phyloP scores from a whole-genome alignment of 108 stramenopile species.

The Fistulifera solaris region DNA sequence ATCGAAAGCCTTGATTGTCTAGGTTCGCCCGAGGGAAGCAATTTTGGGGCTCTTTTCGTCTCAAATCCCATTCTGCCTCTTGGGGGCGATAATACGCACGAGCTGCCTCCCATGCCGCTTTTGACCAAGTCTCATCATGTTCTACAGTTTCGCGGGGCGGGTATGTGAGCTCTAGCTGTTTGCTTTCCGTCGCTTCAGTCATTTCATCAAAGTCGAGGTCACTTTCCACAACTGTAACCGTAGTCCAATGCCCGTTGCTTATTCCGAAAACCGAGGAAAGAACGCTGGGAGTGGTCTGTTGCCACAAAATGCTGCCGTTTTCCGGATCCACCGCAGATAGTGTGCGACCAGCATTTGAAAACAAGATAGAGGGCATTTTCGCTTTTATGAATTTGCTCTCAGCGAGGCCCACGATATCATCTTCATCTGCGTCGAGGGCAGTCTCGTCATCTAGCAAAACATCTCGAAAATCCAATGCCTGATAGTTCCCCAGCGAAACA shows the following conservation, averaged over 20 bases:
- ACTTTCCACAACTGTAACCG: constrained; percentile 40
- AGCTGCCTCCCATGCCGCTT: not conserved
- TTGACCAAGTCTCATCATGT: not conserved
- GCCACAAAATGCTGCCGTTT: constrained; percentile 37
- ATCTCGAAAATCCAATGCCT: constrained; percentile 56
- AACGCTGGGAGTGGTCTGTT: constrained; percentile 38
- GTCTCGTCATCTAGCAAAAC: constrained; percentile 11
- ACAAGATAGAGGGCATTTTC: constrained; percentile 43
- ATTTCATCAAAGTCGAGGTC: constrained; percentile 1
- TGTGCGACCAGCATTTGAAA: constrained; percentile 60
- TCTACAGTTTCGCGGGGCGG: not conserved
- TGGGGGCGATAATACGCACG: constrained; percentile 3
- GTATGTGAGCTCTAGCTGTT: constrained; percentile 1
- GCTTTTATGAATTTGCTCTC: not conserved
- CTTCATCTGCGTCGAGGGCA: constrained; percentile 7
- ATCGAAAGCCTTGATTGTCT: not conserved
- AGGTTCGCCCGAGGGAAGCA: not conserved
- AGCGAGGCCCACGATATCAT: not conserved
- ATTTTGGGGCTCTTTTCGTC: not conserved
- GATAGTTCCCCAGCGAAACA: constrained; percentile 52
- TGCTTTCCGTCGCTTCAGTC: not conserved
- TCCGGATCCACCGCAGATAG: constrained; percentile 39
- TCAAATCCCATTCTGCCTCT: not conserved
- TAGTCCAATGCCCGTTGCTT: constrained; percentile 43
- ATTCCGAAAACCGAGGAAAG: constrained; percentile 73